Evolutionary conservation across 2,329 filamentous ascomycete species (phyloP).

Genomic region (Diaporthe vaccinii): DNA sequence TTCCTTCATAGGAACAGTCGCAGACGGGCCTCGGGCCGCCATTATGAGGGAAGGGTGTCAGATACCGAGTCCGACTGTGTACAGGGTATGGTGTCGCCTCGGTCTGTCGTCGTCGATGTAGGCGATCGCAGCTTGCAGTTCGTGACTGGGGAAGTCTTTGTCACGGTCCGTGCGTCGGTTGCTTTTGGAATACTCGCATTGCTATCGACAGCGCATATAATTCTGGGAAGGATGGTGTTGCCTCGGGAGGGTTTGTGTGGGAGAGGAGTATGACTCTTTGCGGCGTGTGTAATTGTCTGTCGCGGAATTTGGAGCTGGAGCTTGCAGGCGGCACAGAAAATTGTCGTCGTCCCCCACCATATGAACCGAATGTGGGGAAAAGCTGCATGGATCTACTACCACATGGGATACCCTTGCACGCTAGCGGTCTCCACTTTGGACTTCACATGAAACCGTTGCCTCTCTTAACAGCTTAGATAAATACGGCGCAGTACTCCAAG

Average conservation of each 20-base stretch:
- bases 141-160: background rate
- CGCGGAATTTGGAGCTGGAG: slow-evolving; percentile 29
- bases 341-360: slow-evolving; percentile 37
- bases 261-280: slow-evolving; percentile 32
- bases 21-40: slow-evolving; percentile 46
- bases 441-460: slow-evolving; percentile 7
- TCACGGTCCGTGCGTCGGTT: slow-evolving; percentile 22
- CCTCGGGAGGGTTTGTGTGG: background rate
- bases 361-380: slow-evolving; percentile 17
- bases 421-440: background rate
- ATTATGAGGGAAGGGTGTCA: slow-evolving; percentile 28
- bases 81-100: background rate
- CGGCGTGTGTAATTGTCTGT: slow-evolving; percentile 1
- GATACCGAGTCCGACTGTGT: background rate
- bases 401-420: background rate
- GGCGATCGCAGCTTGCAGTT: background rate
- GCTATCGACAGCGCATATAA: slow-evolving; percentile 20
- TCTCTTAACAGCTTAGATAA: background rate
- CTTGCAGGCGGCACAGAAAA: slow-evolving; percentile 30
- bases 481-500: background rate
- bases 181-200: slow-evolving; percentile 25
- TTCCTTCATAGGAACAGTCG: slow-evolving; percentile 72
- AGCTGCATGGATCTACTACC: slow-evolving; percentile 11
- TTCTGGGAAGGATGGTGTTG: background rate
- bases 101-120: background rate